Evolutionary conservation across 1,284 basidiomycete genomes (phyloP), one percentile per base, ranked within the genome.

Genomic region (Exobasidium rhododendri): DNA sequence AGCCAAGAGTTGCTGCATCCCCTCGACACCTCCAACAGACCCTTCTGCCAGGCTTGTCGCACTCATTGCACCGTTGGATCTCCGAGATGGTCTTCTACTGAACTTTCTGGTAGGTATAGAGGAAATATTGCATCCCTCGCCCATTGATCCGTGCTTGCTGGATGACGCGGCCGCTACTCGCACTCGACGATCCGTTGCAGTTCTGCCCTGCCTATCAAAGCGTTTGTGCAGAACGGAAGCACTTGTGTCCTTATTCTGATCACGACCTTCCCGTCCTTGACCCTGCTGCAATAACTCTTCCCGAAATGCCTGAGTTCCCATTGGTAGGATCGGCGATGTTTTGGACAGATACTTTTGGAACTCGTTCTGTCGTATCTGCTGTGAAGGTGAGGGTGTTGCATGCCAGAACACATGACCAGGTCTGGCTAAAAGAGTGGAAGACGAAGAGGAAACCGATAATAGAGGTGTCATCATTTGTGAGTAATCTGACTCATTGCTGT

Each of bases 391-490:
- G 30, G 52, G 52, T 44, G 52, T n/a, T 40, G 29, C 52, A 55
- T 55, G 30, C 52, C 52, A 55, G 28, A 26, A 55, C 13, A 55
- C 52, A 55, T 31, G 52, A 40, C 24, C 52, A 35, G 47, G 35
- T 40, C 35, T 40, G 7, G 35, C 35, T 17, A 40, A 40, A 17
- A 40, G 7, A 40, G 7, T 7, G 17, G 35, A 40, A 10, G 35
- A 40, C 7, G 35, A 40, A 10, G 35, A 40, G 7, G 35, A 7
- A 40, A 17, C 17, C 35, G 35, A 40, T 40, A 40, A 40, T 7
- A 17, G 35, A 17, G 10, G 7, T 20, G 47, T 24, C 22, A 14
- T 50, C 47, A 14, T 7, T 31, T 50, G 47, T 20, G 29, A 14
- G 47, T 24, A 50, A 10, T 10, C 7, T 24, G 47, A 20, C 7